Base-by-base conservation (phyloP, 1,284 basidiomycete species). In the Boletellus sp. region DNA sequence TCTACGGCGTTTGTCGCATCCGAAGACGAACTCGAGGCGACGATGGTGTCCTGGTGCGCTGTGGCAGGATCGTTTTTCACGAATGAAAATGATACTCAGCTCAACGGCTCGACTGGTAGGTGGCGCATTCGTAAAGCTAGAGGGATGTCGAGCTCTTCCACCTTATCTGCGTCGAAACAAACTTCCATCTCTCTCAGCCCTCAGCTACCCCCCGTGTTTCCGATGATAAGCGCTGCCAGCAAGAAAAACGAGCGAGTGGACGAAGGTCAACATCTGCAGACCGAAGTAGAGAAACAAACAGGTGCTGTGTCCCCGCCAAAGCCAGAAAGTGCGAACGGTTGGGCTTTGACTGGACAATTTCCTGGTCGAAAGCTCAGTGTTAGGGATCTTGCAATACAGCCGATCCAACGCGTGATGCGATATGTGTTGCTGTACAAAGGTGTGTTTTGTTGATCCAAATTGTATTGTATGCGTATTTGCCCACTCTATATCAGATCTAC, bases 341-440 rank as follows among this genome's bases (percentile, higher is more conserved):
- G 56, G 60, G 50, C 36, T 2, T 2, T 16, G 33, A 65, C 58
- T 53, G 67, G 64, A 47, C 65, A 67, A 55, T 62, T 63, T n/a
- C 64, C 65, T 28, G 42, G 46, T 47, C 57, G 59, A 21, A 68
- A 53, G 28, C 45, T 50, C 22, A 66, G 60, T 42, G 62, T 67
- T 15, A 60, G 83, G 49, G 85, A 88, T 54, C 70, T 87, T 10
- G 85, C 82, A 5, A 88, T 88, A 55, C 71, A 84, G 55, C 85
- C 85, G 19, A 81, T 81, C 15, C 85, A 88, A 68, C 71, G 85
- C 47, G 78, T 86, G 22, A 83, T 81, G 74, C 75, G 85, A 58
- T 88, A 88, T 67, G 83, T 83, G 11, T 58, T 88, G 47, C 71
- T 86, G 43, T 88, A 81, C 58, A 75, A 75, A 71, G 84, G 85